A percentile compares a stretch with the other conserved stretches of the same genome.
Evolutionary conservation across 805 yeast species (phyloP).

Genomic region (Blastobotrys muscicola): DNA sequence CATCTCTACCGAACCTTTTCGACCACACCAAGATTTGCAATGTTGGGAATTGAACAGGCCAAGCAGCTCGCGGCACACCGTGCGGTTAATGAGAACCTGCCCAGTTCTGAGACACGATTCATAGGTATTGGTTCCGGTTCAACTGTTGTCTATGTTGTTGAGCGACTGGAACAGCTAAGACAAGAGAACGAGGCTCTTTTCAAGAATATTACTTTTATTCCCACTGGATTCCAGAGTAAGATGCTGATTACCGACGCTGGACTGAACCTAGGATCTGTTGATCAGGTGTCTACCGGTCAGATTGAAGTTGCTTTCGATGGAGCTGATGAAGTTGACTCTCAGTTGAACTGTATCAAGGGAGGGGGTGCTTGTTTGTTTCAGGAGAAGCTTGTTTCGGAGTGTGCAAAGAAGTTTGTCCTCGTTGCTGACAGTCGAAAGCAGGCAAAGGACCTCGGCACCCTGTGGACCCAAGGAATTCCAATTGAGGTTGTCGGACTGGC

Average conservation of each 20-base stretch:
- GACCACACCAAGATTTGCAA: neutral
- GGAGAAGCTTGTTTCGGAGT: slow-evolving; percentile 85
- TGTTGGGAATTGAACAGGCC: slow-evolving; percentile 57
- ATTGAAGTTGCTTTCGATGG: slow-evolving; percentile 96
- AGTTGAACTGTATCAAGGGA: slow-evolving; percentile 85
- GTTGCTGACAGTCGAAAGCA: slow-evolving; percentile 91
- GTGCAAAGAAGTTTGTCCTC: slow-evolving; percentile 65
- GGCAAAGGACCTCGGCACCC: slow-evolving; percentile 60
- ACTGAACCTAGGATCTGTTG: slow-evolving; percentile 66
- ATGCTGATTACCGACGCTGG: slow-evolving; percentile 78
- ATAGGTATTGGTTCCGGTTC: slow-evolving; percentile 96
- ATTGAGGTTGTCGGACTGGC: slow-evolving; percentile 91
- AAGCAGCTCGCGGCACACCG: slow-evolving; percentile 81
- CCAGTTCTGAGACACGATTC: slow-evolving; percentile 48
- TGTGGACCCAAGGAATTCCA: slow-evolving; percentile 89
- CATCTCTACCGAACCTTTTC: neutral
- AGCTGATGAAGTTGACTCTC: slow-evolving; percentile 88
- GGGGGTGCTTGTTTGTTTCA: slow-evolving; percentile 98
- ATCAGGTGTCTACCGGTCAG: slow-evolving; percentile 54
- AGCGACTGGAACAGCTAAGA: slow-evolving; percentile 67
- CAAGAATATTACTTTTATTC: slow-evolving; percentile 61
- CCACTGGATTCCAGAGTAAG: slow-evolving; percentile 95
- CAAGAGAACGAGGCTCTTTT: slow-evolving; percentile 32
- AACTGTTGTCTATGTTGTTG: slow-evolving; percentile 95
- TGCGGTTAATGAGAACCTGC: slow-evolving; percentile 86